Base-by-base conservation (phyloP, 768 basidiomycete species). In the Mycena kentingensis region DNA sequence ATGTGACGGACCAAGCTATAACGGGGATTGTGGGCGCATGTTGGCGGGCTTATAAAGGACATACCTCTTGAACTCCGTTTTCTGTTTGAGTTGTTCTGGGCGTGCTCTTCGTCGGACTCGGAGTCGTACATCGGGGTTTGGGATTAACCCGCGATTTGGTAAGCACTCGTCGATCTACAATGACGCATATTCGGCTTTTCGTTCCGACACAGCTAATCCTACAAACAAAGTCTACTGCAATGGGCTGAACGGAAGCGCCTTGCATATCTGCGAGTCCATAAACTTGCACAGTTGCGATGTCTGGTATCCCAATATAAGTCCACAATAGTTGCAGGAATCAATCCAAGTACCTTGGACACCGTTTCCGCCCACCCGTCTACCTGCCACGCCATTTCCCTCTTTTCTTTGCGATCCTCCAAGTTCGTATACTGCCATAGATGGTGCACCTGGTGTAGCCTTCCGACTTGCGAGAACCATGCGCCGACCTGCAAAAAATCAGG, bases 401-500 rank as follows among this genome's bases (percentile, higher is more conserved):
- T 84, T 59, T 89, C 84, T 70, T 93, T 96, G 54, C 96, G 79
- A 7, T 79, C 80, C 56, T 92, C 84, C 50, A 97, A 77, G 62
- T 82, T 82, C 50, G 86, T 85, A 67, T 96, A 96, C 71, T 98
- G 95, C 96, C 96, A 98, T 73, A 98, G 82, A 72, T 98, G 96
- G 67, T 98, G 90, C 7, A 97, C 96, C 60, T 91, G 81, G 65
- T 92, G 88, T 48, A 92, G 75, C 42, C 87, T 80, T 46, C 91
- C 91, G 41, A 91, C 77, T 68, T 93, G 91, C 50, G 89, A 88
- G 71, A 91, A 95, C 90, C 91, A 93, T n/a, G 90, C 89, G 19
- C 36, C 18, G 3, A 46, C 32, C 10, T 34, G n/a, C 10, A 34
- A 10, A 34, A 34, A 34, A 34, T 10, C 10, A 34, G 32, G n/a